phyloP scores from a whole-genome alignment of 768 basidiomycete genomes.

The Pulveroboletus frians region DNA sequence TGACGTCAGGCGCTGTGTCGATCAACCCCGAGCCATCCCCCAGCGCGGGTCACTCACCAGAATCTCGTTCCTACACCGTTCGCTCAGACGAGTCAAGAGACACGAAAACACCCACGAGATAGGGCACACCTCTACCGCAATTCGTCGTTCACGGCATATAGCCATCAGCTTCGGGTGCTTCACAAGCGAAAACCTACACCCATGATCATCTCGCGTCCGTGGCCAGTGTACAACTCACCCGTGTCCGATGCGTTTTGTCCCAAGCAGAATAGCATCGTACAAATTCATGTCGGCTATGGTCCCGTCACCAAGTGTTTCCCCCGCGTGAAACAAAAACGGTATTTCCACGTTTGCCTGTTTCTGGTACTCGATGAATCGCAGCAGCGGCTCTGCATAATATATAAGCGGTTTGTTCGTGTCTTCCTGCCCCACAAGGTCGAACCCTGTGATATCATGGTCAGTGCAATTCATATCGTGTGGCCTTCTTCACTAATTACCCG shows the following conservation, averaged over 20 bases:
- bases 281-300: constrained; percentile 40
- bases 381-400: constrained; percentile 35
- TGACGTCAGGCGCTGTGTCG: constrained; percentile 59
- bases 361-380: constrained; percentile 35
- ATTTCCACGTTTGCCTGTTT: constrained; percentile 25
- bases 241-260: constrained; percentile 47
- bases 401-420: constrained; percentile 37
- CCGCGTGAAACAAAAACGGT: constrained; percentile 47
- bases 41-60: constrained; percentile 36
- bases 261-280: constrained; percentile 46
- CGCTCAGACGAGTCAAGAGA: not conserved
- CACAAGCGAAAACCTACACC: constrained; percentile 37
- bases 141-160: constrained; percentile 36
- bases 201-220: not conserved
- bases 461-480: too few species aligned
- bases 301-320: constrained; percentile 47
- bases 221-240: constrained; percentile 30
- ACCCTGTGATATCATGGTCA: constrained; percentile 26
- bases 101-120: constrained; percentile 34
- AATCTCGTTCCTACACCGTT: constrained; percentile 54
- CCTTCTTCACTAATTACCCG: constrained; percentile 26
- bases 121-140: constrained; percentile 45
- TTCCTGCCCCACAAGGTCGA: constrained; percentile 48
- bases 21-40: not conserved
- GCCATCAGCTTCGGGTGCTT: constrained; percentile 45